Conservation (phyloP, 441 rosid genomes). For the Adansonia rubrostipa region DNA sequence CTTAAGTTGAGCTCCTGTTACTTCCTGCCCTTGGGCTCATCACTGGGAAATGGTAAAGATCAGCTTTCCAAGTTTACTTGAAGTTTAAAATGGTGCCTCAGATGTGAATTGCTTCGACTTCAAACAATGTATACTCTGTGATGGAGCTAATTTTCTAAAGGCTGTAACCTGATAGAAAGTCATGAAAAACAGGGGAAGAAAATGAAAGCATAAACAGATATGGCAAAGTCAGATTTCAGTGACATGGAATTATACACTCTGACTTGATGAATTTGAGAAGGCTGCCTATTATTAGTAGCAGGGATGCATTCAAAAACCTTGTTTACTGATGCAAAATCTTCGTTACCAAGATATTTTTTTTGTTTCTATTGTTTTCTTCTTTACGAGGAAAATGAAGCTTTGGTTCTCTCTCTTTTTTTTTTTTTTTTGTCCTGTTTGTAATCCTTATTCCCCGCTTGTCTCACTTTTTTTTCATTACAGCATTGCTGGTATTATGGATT, state of each 20-base stretch:
- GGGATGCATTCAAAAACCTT: neutral
- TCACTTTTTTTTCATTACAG: neutral
- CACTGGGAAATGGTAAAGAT: neutral
- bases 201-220: neutral
- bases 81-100: slow-evolving; percentile 17
- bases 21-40: neutral
- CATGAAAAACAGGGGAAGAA: neutral
- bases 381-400: neutral
- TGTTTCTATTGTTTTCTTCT: neutral
- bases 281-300: neutral
- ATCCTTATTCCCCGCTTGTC: neutral
- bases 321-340: neutral
- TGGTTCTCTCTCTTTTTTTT: neutral
- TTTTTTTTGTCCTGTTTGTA: slow-evolving; percentile 37
- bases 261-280: neutral
- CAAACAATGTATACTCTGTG: neutral
- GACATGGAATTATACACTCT: slow-evolving; percentile 13
- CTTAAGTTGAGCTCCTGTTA: neutral
- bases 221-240: slow-evolving; percentile 8
- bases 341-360: neutral
- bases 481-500: slow-evolving; percentile 1
- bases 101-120: neutral
- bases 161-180: slow-evolving; percentile 1
- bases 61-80: neutral
- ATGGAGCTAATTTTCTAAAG: neutral